Evolutionary conservation across 2,329 filamentous ascomycete species (phyloP).

Genomic region (Aspergillus piperis): DNA sequence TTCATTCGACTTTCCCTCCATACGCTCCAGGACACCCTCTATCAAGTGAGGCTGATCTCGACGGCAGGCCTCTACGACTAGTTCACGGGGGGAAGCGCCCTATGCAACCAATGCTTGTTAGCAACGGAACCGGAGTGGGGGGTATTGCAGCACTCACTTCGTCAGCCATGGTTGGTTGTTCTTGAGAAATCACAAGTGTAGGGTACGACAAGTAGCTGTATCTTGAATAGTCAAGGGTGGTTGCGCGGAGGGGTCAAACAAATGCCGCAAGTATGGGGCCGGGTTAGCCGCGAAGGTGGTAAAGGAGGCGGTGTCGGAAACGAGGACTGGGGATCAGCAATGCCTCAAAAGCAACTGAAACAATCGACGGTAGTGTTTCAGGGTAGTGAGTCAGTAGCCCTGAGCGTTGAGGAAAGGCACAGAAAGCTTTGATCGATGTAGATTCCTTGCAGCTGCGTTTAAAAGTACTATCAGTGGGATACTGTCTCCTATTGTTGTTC

Average conservation of each 20-base stretch:
- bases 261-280: constrained; percentile 5
- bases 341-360: not conserved
- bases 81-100: constrained; percentile 83
- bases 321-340: not conserved
- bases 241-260: not conserved
- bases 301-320: constrained; percentile 27
- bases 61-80: constrained; percentile 88
- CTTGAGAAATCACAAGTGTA: not conserved
- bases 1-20: constrained; percentile 59
- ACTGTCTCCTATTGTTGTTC: constrained; percentile 6
- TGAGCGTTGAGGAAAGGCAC: not conserved
- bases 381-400: not conserved
- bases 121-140: not conserved
- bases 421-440: not conserved
- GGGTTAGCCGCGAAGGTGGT: not conserved
- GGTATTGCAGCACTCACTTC: constrained; percentile 36
- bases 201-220: not conserved
- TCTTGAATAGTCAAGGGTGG: not conserved
- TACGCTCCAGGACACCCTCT: constrained; percentile 66
- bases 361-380: not conserved
- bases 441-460: not conserved
- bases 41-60: constrained; percentile 89
- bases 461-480: not conserved
- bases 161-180: constrained; percentile 41
- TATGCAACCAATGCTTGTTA: constrained; percentile 38